Percentiles rank a stretch among this genome's conserved stretches.
phyloP scores from a whole-genome alignment of 495 filamentous ascomycete genomes.

The Aspergillus egyptiacus region DNA sequence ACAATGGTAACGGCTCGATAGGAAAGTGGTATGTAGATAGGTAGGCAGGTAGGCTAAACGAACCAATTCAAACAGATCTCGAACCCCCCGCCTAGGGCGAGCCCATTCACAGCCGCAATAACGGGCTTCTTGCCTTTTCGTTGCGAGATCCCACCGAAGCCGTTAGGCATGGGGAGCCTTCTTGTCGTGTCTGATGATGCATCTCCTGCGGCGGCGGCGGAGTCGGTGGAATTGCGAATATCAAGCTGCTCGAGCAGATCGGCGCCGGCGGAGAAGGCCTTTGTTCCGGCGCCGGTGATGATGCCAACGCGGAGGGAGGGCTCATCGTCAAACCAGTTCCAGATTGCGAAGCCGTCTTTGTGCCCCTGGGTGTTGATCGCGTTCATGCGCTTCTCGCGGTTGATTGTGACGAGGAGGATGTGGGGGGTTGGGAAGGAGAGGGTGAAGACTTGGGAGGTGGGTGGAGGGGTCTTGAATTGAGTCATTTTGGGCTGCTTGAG shows the following conservation, averaged over 20 bases:
- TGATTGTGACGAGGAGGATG: conserved; percentile 33
- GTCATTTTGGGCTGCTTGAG: conserved; percentile 9
- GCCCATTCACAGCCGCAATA: conserved; percentile 64
- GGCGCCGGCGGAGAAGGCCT: conserved; percentile 46
- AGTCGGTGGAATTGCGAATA: not conserved
- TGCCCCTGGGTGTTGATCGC: conserved; percentile 37
- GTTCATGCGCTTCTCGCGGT: conserved; percentile 36
- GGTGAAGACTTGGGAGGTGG: conserved; percentile 11
- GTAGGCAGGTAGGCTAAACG: not conserved
- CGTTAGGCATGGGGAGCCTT: conserved; percentile 1
- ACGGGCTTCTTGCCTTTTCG: conserved; percentile 46
- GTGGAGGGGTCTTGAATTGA: conserved; percentile 12
- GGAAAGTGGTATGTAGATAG: not conserved
- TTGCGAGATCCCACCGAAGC: conserved; percentile 28
- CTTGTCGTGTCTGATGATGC: too few species aligned
- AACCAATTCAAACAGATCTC: conserved; percentile 61
- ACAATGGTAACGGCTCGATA: too few species aligned
- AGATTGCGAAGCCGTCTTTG: conserved; percentile 39
- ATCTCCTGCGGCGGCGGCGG: too few species aligned
- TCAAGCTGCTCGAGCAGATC: conserved; percentile 11
- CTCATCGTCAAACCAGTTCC: conserved; percentile 45
- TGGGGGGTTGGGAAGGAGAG: conserved; percentile 29
- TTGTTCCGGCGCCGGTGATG: conserved; percentile 44
- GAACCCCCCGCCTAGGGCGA: conserved; percentile 64
- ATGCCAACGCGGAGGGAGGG: conserved; percentile 43